Percentiles rank a stretch among this genome's conserved stretches.
phyloP scores from a whole-genome alignment of 2,329 filamentous ascomycete genomes.

The Malbranchea zuffiana region DNA sequence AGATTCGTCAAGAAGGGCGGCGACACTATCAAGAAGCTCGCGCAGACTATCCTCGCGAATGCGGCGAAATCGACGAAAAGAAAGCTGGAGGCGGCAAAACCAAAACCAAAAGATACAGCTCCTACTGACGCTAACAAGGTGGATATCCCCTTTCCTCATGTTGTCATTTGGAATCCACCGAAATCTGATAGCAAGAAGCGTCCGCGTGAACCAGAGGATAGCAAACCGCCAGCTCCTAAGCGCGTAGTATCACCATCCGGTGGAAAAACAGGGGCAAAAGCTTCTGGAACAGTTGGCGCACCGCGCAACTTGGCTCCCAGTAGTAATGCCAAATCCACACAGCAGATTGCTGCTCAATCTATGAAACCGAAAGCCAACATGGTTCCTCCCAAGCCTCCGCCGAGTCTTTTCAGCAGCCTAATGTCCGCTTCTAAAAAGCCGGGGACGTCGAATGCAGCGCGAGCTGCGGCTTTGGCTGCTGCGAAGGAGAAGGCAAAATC shows the following conservation, averaged over 20 bases:
- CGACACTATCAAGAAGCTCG: slow-evolving; percentile 44
- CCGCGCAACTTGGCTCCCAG: neutral
- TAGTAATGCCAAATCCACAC: slow-evolving; percentile 15
- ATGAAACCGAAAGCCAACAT: slow-evolving; percentile 30
- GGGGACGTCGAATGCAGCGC: slow-evolving; percentile 40
- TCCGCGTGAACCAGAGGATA: slow-evolving; percentile 29
- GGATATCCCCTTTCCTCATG: slow-evolving; percentile 4
- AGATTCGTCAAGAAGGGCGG: slow-evolving; percentile 49
- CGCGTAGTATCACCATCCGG: slow-evolving; percentile 27
- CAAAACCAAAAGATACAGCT: slow-evolving; percentile 27
- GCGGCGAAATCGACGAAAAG: slow-evolving; percentile 35
- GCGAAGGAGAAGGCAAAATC: slow-evolving; percentile 26
- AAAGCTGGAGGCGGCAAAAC: slow-evolving; percentile 29
- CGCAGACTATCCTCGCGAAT: slow-evolving; percentile 45
- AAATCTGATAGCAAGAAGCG: slow-evolving; percentile 29
- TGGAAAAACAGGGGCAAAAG: slow-evolving; percentile 24
- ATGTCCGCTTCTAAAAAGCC: slow-evolving; percentile 41
- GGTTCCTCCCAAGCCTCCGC: slow-evolving; percentile 33
- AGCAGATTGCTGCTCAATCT: slow-evolving; percentile 17
- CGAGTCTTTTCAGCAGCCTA: slow-evolving; percentile 37
- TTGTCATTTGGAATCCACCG: slow-evolving; percentile 9
- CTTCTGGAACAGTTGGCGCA: neutral
- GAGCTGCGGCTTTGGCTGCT: slow-evolving; percentile 34
- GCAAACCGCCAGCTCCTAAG: slow-evolving; percentile 29
- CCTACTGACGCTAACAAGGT: slow-evolving; percentile 15